Base-by-base conservation (phyloP, 257 asterid species). In the Salvia hispanica region DNA sequence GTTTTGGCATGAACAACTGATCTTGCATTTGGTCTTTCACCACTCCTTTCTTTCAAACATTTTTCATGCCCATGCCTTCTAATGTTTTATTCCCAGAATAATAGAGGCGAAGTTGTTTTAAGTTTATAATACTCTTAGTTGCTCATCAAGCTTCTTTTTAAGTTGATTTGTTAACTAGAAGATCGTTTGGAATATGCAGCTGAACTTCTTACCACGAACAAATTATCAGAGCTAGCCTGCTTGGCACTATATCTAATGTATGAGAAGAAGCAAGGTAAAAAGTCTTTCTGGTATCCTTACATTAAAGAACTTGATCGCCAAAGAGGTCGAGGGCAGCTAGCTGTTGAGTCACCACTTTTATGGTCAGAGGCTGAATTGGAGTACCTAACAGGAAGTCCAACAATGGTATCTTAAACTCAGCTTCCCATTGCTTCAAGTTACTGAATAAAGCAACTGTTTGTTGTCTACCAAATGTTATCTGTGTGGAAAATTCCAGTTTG, bases 301-400 rank as follows among this genome's bases (percentile, higher is more conserved):
- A 94, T 91, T 46, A 85, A 77, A 82, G 98, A 94, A 79, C 98
- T 91, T 70, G 99, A 94, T 77, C 96, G 91, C 50, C 98, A 94
- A 67, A 81, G 98, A 67, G 99, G 95, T 52, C 86, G 99, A 80
- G 99, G 99, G 7, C 99, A 94, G 84, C 84, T 94, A 74, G 93
- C 98, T 69, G 98, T 94, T 68, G 99, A 91, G 74, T 94, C 98
- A 0, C 98, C 99, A 21, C 96, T 94, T 63, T 62, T 94, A 28
- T 91, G 99, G 99, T 88, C 98, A n/a, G 90, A 88, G 42, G 81
- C 88, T 67, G 99, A 91, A 79, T 72, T 94, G 46, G 80, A 85
- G 75, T 94, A 82, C 82, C 81, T 94, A 77, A 83, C 84, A 21
- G 99, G 99, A 74, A 94, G 97, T 80, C 99, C 99, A 68, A 87